Evolutionary conservation across 208 protist genomes (phyloP).

Genomic region (Crithidia sp.): DNA sequence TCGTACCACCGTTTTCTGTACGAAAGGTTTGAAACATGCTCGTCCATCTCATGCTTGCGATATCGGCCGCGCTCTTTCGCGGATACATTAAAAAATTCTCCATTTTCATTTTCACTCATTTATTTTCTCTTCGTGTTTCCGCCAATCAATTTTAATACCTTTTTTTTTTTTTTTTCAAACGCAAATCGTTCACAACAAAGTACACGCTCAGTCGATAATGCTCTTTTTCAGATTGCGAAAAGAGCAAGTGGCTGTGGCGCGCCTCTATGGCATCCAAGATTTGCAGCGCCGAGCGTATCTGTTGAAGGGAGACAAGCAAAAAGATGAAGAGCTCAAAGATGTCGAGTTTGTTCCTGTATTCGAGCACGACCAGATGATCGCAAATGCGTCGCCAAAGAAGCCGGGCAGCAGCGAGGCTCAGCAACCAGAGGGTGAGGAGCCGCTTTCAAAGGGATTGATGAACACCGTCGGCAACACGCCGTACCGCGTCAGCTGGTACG

Average conservation of each 20-base stretch:
- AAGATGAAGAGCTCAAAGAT: conserved; percentile 22
- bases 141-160: neutral
- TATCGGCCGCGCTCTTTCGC: too few species aligned
- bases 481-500: conserved; percentile 83
- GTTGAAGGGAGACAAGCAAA: conserved; percentile 25
- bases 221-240: neutral
- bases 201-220: neutral
- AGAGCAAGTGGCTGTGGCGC: too few species aligned
- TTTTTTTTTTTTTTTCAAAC: neutral
- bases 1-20: too few species aligned
- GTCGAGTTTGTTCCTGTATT: conserved; percentile 34
- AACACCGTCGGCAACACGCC: conserved; percentile 64
- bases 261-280: neutral
- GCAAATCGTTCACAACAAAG: neutral
- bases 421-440: conserved; percentile 31
- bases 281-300: conserved; percentile 12
- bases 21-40: too few species aligned
- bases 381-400: conserved; percentile 1
- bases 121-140: too few species aligned
- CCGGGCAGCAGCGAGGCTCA: neutral
- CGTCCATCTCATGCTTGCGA: too few species aligned
- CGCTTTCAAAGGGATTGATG: conserved; percentile 57
- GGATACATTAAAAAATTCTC: conserved; percentile 1
- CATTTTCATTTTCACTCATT: neutral
- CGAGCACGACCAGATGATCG: conserved; percentile 18